phyloP scores from a whole-genome alignment of 345 rosid species.

The Trapa bicornis region DNA sequence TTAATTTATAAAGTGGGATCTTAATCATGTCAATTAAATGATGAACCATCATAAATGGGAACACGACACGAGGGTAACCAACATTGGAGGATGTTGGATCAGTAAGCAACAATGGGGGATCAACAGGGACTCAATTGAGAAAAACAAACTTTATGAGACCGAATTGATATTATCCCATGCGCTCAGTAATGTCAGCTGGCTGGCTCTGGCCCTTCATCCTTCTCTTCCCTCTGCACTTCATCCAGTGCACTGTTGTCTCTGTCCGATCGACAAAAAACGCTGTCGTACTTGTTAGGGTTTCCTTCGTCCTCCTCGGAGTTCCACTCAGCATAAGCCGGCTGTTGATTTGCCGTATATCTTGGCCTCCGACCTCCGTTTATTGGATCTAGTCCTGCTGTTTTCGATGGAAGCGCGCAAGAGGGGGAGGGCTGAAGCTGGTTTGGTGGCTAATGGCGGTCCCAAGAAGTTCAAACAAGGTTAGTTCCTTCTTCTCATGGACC shows the following conservation, averaged over 20 bases:
- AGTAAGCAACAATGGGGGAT: no score
- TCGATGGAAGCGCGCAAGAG: slow-evolving; percentile 62
- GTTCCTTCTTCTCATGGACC: neutral
- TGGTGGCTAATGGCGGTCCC: slow-evolving; percentile 50
- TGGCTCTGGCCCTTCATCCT: neutral
- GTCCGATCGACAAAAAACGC: neutral
- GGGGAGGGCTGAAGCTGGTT: slow-evolving; percentile 44
- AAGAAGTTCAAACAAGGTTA: slow-evolving; percentile 54
- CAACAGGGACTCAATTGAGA: neutral
- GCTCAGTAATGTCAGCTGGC: no score
- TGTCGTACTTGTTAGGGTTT: neutral
- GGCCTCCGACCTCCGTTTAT: neutral
- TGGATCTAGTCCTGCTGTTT: neutral
- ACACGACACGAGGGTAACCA: no score
- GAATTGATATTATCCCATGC: no score
- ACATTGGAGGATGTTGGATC: no score
- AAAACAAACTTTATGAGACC: no score
- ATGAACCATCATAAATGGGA: no score
- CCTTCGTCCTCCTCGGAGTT: neutral
- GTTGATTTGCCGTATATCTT: neutral
- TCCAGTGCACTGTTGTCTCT: neutral
- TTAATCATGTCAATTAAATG: no score
- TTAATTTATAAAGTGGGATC: no score
- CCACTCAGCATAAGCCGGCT: neutral
- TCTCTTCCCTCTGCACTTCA: neutral